Percentiles rank a stretch among this genome's conserved stretches.
These are phyloP conservation scores for Knufia petricola DNA, from an alignment of 2,329 filamentous ascomycete genomes.

Conservation along the genomic window DNA sequence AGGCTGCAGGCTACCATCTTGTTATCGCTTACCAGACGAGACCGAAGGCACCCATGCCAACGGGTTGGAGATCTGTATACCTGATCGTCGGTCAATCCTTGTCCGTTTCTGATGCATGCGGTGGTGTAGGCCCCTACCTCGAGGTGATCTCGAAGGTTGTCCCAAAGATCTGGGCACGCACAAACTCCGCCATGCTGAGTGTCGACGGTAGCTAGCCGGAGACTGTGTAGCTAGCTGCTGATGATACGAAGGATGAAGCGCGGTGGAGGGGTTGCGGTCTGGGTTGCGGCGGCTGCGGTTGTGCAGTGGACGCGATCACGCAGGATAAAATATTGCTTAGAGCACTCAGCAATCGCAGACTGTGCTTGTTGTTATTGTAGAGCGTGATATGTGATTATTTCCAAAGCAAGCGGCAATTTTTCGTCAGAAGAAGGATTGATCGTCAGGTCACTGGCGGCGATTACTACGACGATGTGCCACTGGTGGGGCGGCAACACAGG, in stretches of 20 bases:
- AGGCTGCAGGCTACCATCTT: background rate
- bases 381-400: too few relatives aligned
- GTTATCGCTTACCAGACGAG: slow-evolving; percentile 70
- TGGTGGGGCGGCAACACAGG: background rate
- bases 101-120: slow-evolving; percentile 11
- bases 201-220: background rate
- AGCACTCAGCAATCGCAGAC: too few relatives aligned
- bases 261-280: background rate
- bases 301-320: background rate
- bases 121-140: slow-evolving; percentile 57
- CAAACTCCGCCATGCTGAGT: slow-evolving; percentile 89
- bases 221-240: background rate
- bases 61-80: slow-evolving; percentile 95
- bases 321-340: too few relatives aligned
- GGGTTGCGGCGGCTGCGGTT: background rate
- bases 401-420: background rate
- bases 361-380: too few relatives aligned
- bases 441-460: background rate
- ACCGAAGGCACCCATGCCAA: slow-evolving; percentile 98
- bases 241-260: background rate
- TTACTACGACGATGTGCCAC: background rate
- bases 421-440: background rate
- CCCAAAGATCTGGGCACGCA: slow-evolving; percentile 97
- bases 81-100: slow-evolving; percentile 40
- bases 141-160: slow-evolving; percentile 99